Percentiles rank a stretch among this genome's conserved stretches.
phyloP scores from a whole-genome alignment of 2,329 filamentous ascomycete genomes.

The Setomelanomma holmii region DNA sequence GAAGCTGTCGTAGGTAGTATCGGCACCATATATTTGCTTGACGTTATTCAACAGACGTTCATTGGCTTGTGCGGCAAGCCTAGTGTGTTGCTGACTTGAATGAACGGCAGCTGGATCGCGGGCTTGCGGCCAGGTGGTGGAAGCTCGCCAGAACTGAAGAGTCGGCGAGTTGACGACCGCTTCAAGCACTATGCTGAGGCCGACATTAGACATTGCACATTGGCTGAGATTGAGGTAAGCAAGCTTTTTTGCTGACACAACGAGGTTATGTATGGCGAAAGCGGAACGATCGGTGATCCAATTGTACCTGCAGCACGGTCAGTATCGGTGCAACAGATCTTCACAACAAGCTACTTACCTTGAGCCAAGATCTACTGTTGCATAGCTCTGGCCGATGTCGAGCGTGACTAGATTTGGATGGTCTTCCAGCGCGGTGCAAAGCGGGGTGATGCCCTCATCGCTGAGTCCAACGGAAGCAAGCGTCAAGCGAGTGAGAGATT shows the following conservation, averaged over 20 bases:
- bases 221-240: constrained; percentile 54
- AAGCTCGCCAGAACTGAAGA: constrained; percentile 50
- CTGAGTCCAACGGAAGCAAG: constrained; percentile 56
- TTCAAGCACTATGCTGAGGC: constrained; percentile 33
- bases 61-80: constrained; percentile 19
- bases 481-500: constrained; percentile 33
- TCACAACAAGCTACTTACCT: constrained; percentile 8
- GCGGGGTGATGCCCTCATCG: constrained; percentile 48
- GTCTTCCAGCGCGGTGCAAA: constrained; percentile 48
- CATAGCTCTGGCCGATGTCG: constrained; percentile 57
- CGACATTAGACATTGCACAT: constrained; percentile 31
- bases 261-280: constrained; percentile 43
- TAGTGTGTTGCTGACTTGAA: constrained; percentile 27
- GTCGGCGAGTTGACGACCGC: constrained; percentile 40
- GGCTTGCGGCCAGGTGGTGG: constrained; percentile 45
- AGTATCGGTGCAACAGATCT: not conserved
- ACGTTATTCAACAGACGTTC: constrained; percentile 31
- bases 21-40: constrained; percentile 24
- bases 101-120: constrained; percentile 11
- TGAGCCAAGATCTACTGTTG: constrained; percentile 51
- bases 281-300: constrained; percentile 53
- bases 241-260: constrained; percentile 43
- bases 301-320: constrained; percentile 47
- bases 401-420: constrained; percentile 49
- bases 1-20: constrained; percentile 31